These are phyloP conservation scores for Diplodia sapinea DNA, from an alignment of 2,329 filamentous ascomycete genomes.

Conservation along the genomic window DNA sequence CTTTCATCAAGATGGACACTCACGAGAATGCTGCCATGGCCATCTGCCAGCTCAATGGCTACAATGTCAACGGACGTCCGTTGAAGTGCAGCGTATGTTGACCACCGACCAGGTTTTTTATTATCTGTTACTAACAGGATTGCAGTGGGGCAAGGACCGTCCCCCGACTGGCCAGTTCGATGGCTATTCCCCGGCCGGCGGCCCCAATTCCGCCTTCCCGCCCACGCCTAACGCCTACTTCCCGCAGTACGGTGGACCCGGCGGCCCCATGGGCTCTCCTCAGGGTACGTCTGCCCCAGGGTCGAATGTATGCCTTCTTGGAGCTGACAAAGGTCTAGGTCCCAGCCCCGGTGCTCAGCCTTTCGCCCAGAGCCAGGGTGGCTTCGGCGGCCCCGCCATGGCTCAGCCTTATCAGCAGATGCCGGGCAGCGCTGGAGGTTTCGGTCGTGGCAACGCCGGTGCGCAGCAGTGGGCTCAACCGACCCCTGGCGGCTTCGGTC, in stretches of 20 bases:
- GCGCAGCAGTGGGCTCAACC: conserved; percentile 62
- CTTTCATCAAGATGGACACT: conserved; percentile 98
- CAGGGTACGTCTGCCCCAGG: conserved; percentile 54
- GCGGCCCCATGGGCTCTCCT: conserved; percentile 63
- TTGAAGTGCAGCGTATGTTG: conserved; percentile 95
- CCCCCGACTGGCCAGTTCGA: conserved; percentile 83
- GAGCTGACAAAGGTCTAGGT: conserved; percentile 52
- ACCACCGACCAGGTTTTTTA: conserved; percentile 31
- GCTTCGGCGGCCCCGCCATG: conserved; percentile 69
- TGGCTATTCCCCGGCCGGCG: conserved; percentile 75
- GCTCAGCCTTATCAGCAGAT: conserved; percentile 54
- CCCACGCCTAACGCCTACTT: conserved; percentile 84
- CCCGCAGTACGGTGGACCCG: conserved; percentile 85
- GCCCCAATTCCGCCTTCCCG: conserved; percentile 73
- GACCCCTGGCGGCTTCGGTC: conserved; percentile 53
- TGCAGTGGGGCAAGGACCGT: conserved; percentile 98
- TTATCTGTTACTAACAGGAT: conserved; percentile 40
- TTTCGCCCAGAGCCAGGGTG: conserved; percentile 59
- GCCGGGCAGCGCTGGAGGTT: conserved; percentile 76
- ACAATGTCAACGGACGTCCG: conserved; percentile 95
- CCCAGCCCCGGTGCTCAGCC: conserved; percentile 67
- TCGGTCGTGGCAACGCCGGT: conserved; percentile 70
- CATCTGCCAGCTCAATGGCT: conserved; percentile 96
- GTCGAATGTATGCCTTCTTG: background rate
- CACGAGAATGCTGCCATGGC: conserved; percentile 98